These are phyloP conservation scores for Hondaea fermentalgiana DNA, from an alignment of 108 stramenopile species.

Conservation along the genomic window DNA sequence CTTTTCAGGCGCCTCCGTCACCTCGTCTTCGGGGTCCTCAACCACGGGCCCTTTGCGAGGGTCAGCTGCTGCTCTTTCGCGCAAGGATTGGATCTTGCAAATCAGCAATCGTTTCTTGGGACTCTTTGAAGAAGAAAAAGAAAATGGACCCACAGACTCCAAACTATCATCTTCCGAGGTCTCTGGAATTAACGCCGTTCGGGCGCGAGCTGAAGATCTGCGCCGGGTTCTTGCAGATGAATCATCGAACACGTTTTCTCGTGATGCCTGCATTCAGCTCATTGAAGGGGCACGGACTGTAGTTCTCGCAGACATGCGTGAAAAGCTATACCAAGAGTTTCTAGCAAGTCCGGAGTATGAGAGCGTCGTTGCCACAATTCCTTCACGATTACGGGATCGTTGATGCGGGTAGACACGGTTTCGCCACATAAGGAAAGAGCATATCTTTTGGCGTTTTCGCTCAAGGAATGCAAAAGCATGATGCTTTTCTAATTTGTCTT, in stretches of 20 bases:
- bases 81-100: not conserved
- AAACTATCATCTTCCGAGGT: too few species aligned
- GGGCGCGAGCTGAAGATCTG: not conserved
- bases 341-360: not conserved
- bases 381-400: not conserved
- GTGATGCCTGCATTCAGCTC: not conserved
- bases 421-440: too few species aligned
- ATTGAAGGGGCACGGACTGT: not conserved
- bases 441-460: too few species aligned
- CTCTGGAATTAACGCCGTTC: not conserved
- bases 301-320: not conserved
- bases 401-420: not conserved
- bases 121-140: not conserved
- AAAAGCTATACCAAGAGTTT: not conserved
- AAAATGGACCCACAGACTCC: not conserved
- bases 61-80: not conserved
- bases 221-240: not conserved
- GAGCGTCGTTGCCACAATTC: slow-evolving; percentile 8
- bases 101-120: not conserved
- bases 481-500: too few species aligned
- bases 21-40: not conserved
- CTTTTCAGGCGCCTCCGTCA: not conserved
- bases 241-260: not conserved
- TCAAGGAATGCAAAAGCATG: too few species aligned
- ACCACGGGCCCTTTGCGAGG: not conserved